Evolutionary conservation across 176 grass and related monocot species (phyloP), one percentile per base, ranked within the genome.

Genomic region (Oropetium thomaeum): DNA sequence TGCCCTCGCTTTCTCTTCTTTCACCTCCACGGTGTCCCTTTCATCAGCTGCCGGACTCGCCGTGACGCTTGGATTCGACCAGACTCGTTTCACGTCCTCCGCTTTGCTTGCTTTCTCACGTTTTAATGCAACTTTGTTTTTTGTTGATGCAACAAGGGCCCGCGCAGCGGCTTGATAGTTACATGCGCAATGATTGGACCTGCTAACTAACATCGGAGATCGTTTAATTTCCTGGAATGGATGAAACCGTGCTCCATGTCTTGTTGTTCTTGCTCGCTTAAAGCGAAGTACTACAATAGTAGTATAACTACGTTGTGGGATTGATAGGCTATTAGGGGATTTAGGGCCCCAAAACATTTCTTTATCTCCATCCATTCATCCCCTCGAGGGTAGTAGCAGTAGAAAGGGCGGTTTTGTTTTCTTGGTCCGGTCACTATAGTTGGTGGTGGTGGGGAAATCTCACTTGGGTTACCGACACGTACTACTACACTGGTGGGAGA

Each of bases 41-140:
- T 76, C 64, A 63, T 23, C 72, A 51, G 81, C 72, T 69, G 63
- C 71, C 29, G 48, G 72, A 69, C 40, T 40, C 23, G n/a, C n/a
- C n/a, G 41, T 23, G 52, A 59, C 39, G 37, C 28, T 60, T 59
- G 13, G 49, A 32, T 62, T 29, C 62, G 49, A 37, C 11, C 62
- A 19, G 23, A 26, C 27, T 42, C 58, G 5, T 0, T 31, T 44
- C 60, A 30, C 28, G 17, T 14, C 52, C 3, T 3, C 17, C 14
- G 15, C 14, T 23, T 57, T 1, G 61, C 32, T n/a, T 22, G 2
- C 30, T 49, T 51, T 77, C 30, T 38, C 9, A 55, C 23, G 32
- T 17, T n/a, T n/a, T 57, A 31, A 23, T 41, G 10, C 32, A 26
- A 30, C 68, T 5, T 47, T 63, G 41, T 22, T 63, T 58, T 5